Conservation (phyloP, 1,284 basidiomycete genomes). For the Heterobasidion parviporum region DNA sequence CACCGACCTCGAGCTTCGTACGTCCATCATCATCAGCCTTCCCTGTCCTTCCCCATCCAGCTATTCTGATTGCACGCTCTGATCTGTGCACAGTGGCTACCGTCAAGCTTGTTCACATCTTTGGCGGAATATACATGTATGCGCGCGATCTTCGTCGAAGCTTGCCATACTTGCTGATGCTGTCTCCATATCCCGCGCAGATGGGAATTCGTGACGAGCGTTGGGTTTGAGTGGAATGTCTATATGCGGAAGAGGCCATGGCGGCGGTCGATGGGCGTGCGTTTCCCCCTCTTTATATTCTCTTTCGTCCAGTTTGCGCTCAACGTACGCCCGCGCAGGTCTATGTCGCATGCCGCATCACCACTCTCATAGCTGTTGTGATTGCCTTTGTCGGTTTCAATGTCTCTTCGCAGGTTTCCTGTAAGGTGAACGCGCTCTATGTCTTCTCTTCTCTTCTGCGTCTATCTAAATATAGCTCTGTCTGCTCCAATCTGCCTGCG, state of each 20-base stretch:
- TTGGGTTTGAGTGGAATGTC: slow-evolving; percentile 7
- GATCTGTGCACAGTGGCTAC: slow-evolving; percentile 1
- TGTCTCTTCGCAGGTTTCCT: background rate
- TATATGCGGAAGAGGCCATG: slow-evolving; percentile 2
- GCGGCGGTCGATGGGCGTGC: slow-evolving; percentile 6
- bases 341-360: slow-evolving; percentile 1
- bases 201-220: slow-evolving; percentile 4
- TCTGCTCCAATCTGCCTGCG: background rate
- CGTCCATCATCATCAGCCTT: too few species aligned
- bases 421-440: background rate
- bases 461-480: background rate
- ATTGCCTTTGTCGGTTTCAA: slow-evolving; percentile 4
- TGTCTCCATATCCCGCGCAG: background rate
- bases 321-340: background rate
- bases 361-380: background rate
- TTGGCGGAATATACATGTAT: slow-evolving; percentile 7
- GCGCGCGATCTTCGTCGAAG: background rate
- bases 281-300: background rate
- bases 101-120: slow-evolving; percentile 8
- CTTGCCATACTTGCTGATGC: background rate
- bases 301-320: background rate
- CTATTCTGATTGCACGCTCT: too few species aligned
- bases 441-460: background rate
- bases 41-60: too few species aligned
- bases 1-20: too few species aligned